Conservation (phyloP, 2,329 filamentous ascomycete genomes). For the Botryosphaeria dothidea region DNA sequence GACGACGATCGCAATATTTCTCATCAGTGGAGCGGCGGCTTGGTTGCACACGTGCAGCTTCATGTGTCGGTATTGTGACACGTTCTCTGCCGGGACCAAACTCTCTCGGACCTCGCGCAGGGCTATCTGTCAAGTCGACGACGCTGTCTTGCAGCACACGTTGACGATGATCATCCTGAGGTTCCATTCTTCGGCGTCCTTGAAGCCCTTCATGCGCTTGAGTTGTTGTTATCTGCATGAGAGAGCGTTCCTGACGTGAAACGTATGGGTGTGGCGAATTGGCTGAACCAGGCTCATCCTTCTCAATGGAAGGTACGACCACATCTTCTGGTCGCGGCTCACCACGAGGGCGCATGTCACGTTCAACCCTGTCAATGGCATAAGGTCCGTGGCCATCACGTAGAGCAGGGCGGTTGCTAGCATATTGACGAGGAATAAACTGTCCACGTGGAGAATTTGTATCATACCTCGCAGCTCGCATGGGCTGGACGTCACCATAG, state of each 20-base stretch:
- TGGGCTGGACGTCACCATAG: background rate
- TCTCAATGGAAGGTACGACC: conserved; percentile 4
- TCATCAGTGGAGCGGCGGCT: background rate
- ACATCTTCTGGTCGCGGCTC: background rate
- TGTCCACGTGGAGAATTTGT: background rate
- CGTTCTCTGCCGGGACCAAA: background rate
- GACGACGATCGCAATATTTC: background rate
- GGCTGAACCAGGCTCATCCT: background rate
- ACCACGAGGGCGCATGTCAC: background rate
- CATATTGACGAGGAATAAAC: background rate
- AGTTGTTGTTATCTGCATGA: background rate
- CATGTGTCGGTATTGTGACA: background rate
- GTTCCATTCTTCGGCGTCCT: background rate
- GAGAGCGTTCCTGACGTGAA: conserved; percentile 17
- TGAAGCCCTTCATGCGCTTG: background rate
- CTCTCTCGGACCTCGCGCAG: background rate
- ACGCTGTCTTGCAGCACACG: background rate
- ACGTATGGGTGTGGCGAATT: background rate
- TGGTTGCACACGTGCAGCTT: background rate
- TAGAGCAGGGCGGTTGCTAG: background rate
- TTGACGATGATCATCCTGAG: background rate
- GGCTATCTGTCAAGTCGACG: conserved; percentile 9
- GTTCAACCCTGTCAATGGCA: background rate
- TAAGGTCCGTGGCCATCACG: background rate
- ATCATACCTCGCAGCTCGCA: background rate